A percentile compares a stretch with the other conserved stretches of the same genome.
These are phyloP conservation scores for Veloboletus limbatus DNA, from an alignment of 1,284 basidiomycete genomes.

Conservation along the genomic window DNA sequence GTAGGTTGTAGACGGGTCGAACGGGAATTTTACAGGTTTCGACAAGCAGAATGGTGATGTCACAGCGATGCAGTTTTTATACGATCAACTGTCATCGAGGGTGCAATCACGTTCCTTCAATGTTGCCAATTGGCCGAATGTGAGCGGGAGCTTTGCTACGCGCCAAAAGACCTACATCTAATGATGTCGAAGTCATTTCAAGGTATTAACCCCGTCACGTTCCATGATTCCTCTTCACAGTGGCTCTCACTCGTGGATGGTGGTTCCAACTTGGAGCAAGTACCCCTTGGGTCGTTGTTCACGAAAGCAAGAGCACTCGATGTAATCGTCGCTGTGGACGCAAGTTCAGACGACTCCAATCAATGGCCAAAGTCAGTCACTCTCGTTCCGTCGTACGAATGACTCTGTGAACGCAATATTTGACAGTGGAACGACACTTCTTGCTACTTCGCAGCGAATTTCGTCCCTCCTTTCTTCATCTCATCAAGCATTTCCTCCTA, in stretches of 20 bases:
- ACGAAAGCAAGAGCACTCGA: slow-evolving; percentile 63
- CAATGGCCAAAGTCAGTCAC: slow-evolving; percentile 64
- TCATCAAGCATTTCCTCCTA: slow-evolving; percentile 61
- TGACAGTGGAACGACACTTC: slow-evolving; percentile 48
- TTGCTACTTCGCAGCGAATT: slow-evolving; percentile 43
- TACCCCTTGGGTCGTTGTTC: slow-evolving; percentile 64
- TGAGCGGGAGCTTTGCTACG: slow-evolving; percentile 19
- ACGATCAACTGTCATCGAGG: slow-evolving; percentile 41
- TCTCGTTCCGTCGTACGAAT: not conserved
- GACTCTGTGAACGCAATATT: not conserved
- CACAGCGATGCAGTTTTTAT: slow-evolving; percentile 44
- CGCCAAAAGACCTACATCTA: not conserved
- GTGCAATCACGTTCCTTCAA: slow-evolving; percentile 54
- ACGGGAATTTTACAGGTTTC: slow-evolving; percentile 38
- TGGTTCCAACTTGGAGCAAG: slow-evolving; percentile 57
- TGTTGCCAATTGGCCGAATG: slow-evolving; percentile 68
- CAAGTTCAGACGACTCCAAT: slow-evolving; percentile 56
- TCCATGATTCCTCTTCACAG: slow-evolving; percentile 45
- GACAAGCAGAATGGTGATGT: slow-evolving; percentile 34
- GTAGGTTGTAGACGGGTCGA: slow-evolving; percentile 49
- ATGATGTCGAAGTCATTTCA: slow-evolving; percentile 44
- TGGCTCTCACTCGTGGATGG: slow-evolving; percentile 64
- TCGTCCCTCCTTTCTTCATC: slow-evolving; percentile 46
- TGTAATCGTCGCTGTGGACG: slow-evolving; percentile 68
- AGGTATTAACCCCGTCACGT: slow-evolving; percentile 42